Evolutionary conservation across 371 early-diverging fungal genomes (phyloP), one percentile per base, ranked within the genome.

Genomic region (Mortierella sp.): DNA sequence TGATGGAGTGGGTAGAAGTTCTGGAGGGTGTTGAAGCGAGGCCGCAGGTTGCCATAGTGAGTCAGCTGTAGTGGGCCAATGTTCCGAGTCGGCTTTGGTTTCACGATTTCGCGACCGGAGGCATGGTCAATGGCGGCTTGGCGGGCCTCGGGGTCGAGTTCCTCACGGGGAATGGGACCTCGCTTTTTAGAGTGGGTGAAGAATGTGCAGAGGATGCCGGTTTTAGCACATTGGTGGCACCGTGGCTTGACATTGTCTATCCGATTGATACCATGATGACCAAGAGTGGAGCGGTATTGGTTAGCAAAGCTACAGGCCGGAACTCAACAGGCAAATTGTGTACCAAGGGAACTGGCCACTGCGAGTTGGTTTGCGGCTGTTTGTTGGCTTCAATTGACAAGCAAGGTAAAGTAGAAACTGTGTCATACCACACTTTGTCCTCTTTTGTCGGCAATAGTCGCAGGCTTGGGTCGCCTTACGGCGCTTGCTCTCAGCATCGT

Each of bases 181-280:
- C 74, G 41, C n/a, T 74, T 74, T 58, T 74, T 74, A 4, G 51
- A 54, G 27, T 43, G 74, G 4, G 38, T 74, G 38, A 74, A 56
- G 58, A 74, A 74, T 5, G 74, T 60, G 29, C 74, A 74, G 44
- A 43, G 55, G 43, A 60, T 41, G 29, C 43, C 43, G 1, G 74
- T 60, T 46, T 74, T 60, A 11, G 38, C 41, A 18, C 74, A 74
- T 58, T 74, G 74, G 4, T 29, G 38, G 44, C 60, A 74, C 8
- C 55, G 55, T 54, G 74, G 74, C 44, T 74, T 74, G 18, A 14
- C 55, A 74, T 38, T 60, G 60, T 74, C 74, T 74, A 58, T 58
- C 44, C 46, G 12, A 71, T 11, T n/a, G 51, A 29, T 24, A 29
- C 14, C 11, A n/a, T 12, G 29, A 16, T 11, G 55, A n/a, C 18